Evolutionary conservation across 768 basidiomycete genomes (phyloP), one percentile per base, ranked within the genome.

Genomic region (Crucibulum laeve): DNA sequence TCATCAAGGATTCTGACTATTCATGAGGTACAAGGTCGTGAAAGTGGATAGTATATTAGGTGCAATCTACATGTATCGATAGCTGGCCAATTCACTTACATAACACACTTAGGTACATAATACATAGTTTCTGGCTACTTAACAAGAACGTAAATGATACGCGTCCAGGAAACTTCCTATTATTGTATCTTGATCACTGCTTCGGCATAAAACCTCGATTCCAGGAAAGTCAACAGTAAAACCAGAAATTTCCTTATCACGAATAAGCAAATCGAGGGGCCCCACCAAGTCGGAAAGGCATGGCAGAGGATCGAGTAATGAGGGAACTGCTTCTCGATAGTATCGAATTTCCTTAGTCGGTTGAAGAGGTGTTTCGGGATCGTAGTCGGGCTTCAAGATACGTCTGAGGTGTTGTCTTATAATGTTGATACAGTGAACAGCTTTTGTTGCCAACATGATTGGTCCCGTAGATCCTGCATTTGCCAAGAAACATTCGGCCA

Each of bases 51-150:
- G n/a, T n/a, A n/a, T n/a, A n/a, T n/a, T n/a, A n/a, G n/a, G n/a
- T n/a, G n/a, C n/a, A n/a, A n/a, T n/a, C n/a, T n/a, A n/a, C n/a
- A n/a, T n/a, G n/a, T n/a, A n/a, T n/a, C n/a, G n/a, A n/a, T 15
- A 22, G 7, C 11, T 32, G 18, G 11, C 21, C 11, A 7, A 19
- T 14, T 19, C 14, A 22, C 13, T 18, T n/a, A 22, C 41, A 33
- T n/a, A 18, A 33, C 18, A 32, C 10, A 11, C 21, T 17, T 18
- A 18, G 17, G 24, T 35, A 43, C n/a, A 35, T 25, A 25, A 25
- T 23, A 35, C 33, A 28, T 21, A 38, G 38, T 30, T 13, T 14
- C 38, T 45, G 44, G 13, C 17, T 40, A 40, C 30, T 30, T 45
- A 30, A 25, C 34, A 25, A 6, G 21, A n/a, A 30, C 28, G 28